phyloP scores from a whole-genome alignment of 2,329 filamentous ascomycete genomes.

The Rugonectria rugulosa region DNA sequence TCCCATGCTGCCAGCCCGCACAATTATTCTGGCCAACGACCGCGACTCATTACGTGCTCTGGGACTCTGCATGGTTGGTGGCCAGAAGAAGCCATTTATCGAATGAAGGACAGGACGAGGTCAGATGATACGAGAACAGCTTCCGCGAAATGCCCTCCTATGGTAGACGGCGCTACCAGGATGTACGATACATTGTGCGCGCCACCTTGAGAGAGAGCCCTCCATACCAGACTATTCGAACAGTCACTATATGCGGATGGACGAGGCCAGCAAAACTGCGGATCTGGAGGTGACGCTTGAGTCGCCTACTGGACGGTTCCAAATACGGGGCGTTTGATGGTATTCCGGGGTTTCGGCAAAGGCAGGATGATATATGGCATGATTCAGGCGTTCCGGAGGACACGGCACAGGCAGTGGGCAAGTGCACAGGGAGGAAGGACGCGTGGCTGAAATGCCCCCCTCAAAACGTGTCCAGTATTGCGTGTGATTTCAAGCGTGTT shows the following conservation, averaged over 20 bases:
- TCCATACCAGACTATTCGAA: conserved; percentile 20
- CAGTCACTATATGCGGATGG: conserved; percentile 9
- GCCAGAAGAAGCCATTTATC: conserved; percentile 71
- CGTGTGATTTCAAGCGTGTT: neutral
- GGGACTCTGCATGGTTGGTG: conserved; percentile 68
- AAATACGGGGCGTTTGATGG: conserved; percentile 33
- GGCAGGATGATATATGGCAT: conserved; percentile 32
- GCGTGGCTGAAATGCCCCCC: conserved; percentile 4
- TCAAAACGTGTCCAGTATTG: conserved; percentile 1
- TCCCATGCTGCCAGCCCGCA: conserved; percentile 87
- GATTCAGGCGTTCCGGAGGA: conserved; percentile 37
- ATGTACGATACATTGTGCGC: conserved; percentile 21
- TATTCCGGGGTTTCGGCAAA: conserved; percentile 32
- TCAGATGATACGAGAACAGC: conserved; percentile 22
- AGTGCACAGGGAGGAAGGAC: conserved; percentile 29
- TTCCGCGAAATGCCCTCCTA: conserved; percentile 22
- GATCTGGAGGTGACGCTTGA: neutral
- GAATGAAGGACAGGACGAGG: conserved; percentile 51
- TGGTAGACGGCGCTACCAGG: conserved; percentile 21
- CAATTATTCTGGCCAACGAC: conserved; percentile 82
- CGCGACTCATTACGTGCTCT: conserved; percentile 67
- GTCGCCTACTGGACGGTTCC: conserved; percentile 29
- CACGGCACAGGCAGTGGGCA: conserved; percentile 41
- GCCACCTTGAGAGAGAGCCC: conserved; percentile 30
- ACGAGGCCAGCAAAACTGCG: conserved; percentile 13